A percentile compares a stretch with the other conserved stretches of the same genome.
phyloP scores from a whole-genome alignment of 2,329 filamentous ascomycete species.

The Diplodia corticola region DNA sequence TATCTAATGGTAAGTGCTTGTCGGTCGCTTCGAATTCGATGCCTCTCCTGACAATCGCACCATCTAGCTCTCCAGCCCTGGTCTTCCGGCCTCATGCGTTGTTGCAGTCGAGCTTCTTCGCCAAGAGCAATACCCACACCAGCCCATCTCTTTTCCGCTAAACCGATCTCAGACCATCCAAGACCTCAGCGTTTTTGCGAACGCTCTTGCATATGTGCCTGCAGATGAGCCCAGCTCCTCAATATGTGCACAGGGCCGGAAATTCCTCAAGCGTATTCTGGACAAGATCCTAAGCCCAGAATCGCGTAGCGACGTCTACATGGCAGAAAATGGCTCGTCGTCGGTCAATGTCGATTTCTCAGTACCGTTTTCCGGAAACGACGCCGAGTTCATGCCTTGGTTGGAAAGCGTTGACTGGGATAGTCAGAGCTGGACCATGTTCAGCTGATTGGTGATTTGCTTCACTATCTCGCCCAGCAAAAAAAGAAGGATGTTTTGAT shows the following conservation, averaged over 20 bases:
- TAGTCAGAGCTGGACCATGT: conserved; percentile 33
- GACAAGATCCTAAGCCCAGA: conserved; percentile 44
- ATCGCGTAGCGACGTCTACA: not conserved
- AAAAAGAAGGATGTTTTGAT: not conserved
- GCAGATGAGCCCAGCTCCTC: conserved; percentile 43
- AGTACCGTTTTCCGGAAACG: conserved; percentile 39
- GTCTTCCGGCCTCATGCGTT: conserved; percentile 44
- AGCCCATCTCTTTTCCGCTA: conserved; percentile 31
- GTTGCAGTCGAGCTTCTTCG: conserved; percentile 47
- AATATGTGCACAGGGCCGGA: conserved; percentile 45
- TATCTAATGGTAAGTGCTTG: conserved; percentile 3
- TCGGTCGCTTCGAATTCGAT: not conserved
- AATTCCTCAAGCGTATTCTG: conserved; percentile 45
- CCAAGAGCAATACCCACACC: conserved; percentile 34
- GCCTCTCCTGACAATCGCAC: conserved; percentile 32
- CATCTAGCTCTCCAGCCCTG: conserved; percentile 38
- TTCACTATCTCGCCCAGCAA: not conserved
- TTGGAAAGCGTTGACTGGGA: conserved; percentile 48
- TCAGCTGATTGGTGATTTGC: not conserved
- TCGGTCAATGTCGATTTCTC: conserved; percentile 34
- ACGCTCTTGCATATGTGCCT: conserved; percentile 40
- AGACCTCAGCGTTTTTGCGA: conserved; percentile 43
- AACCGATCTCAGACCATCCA: conserved; percentile 49
- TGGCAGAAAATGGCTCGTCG: conserved; percentile 19
- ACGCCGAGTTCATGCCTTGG: conserved; percentile 48